Base-by-base conservation (phyloP, 345 rosid genomes). In the Hypericum androsaemum region DNA sequence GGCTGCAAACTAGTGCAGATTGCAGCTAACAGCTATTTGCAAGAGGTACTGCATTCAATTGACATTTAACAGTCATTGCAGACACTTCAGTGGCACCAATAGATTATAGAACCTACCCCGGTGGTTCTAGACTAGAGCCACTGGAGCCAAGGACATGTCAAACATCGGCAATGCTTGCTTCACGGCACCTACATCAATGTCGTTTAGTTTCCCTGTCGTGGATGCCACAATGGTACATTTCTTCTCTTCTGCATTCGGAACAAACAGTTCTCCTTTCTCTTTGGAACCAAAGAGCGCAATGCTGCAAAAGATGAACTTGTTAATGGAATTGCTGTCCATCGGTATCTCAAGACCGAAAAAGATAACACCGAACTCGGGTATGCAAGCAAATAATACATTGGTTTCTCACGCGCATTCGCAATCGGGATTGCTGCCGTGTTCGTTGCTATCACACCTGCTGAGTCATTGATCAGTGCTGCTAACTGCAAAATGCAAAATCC, bases 381-480 rank as follows among this genome's bases (percentile, higher is more conserved):
- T 28, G 22, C 12, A 39, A 12, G 39, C 46, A 54, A 53, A 2
- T 54, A 22, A 22, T 60, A 87, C 92, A 92, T 74, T 0, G 95
- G 98, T 69, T 76, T 90, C 43, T 58, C 77, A 4, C 96, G 79
- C 0, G 89, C 92, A 60, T 65, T 77, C 50, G 96, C 96, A n/a
- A 87, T 85, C 64, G 84, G 96, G 67, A 87, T 71, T 14, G 98
- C 96, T 55, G 84, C 88, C 54, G 96, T 90, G 47, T 90, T 90
- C 47, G 98, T 82, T 7, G 98, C 82, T 22, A 90, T 78, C 39
- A 90, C 83, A 39, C 98, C 96, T 47, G 89, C 83, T 6, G 96
- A 82, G 65, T 90, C 92, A 61, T 90, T 84, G 59, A 87, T 76
- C 15, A 90, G 78, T 48, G 92, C 96, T 53, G 96, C 95, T 43